Conservation (phyloP, 441 rosid genomes). For the Pelargonium fulgidum region DNA sequence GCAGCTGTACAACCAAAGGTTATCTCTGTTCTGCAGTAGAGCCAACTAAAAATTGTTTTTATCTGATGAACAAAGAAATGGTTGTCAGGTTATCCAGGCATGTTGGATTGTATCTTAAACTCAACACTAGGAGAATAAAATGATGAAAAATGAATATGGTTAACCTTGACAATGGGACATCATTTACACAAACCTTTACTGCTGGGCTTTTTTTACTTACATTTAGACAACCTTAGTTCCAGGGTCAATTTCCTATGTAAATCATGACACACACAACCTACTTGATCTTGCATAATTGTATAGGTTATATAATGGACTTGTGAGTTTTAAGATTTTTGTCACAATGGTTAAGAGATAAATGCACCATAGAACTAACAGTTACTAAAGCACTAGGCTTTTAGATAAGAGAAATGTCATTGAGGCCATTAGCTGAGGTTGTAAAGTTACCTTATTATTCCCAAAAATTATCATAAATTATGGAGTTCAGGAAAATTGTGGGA, state of each 20-base stretch:
- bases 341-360: slow-evolving; percentile 6
- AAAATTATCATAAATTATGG: background rate
- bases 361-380: background rate
- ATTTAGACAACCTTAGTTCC: background rate
- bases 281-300: background rate
- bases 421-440: background rate
- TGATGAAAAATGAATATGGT: background rate
- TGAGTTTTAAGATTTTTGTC: background rate
- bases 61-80: background rate
- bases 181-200: background rate
- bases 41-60: background rate
- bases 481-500: background rate
- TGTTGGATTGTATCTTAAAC: background rate
- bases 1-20: slow-evolving; percentile 48
- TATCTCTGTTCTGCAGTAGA: slow-evolving; percentile 9
- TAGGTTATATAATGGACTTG: background rate
- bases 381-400: background rate
- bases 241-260: background rate
- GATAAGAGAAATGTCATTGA: background rate
- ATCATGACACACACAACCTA: background rate
- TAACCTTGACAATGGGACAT: background rate
- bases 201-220: background rate
- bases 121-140: background rate
- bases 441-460: background rate
- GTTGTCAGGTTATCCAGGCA: background rate